phyloP scores from a whole-genome alignment of 129 eudicot genomes.

The Kitagawia praeruptora region DNA sequence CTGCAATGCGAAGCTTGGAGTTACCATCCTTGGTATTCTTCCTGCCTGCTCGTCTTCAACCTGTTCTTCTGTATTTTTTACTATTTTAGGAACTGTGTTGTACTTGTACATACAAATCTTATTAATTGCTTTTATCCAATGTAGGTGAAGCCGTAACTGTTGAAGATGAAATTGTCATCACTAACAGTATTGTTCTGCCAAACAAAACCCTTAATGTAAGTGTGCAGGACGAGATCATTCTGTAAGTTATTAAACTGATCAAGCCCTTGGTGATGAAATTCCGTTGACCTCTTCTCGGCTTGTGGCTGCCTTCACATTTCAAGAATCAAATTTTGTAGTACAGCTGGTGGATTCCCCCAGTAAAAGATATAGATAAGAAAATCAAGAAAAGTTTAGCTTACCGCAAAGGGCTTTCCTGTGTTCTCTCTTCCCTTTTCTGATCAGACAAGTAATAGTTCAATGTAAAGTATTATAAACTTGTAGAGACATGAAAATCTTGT shows the following conservation, averaged over 20 bases:
- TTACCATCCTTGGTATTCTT: slow-evolving; percentile 72
- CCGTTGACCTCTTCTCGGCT: not conserved
- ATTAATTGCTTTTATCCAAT: slow-evolving; percentile 11
- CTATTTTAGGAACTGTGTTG: not conserved
- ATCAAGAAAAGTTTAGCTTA: not conserved
- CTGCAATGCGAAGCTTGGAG: slow-evolving; percentile 76
- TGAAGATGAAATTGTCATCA: slow-evolving; percentile 94
- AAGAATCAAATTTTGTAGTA: not conserved
- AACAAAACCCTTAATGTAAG: slow-evolving; percentile 76
- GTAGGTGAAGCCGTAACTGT: slow-evolving; percentile 86
- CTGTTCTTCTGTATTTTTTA: not conserved
- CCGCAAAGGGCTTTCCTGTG: not conserved
- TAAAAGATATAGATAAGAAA: not conserved
- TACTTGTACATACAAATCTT: not conserved
- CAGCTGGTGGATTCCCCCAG: not conserved
- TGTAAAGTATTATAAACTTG: not conserved
- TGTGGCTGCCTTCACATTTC: not conserved
- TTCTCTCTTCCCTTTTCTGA: not conserved
- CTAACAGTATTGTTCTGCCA: slow-evolving; percentile 83
- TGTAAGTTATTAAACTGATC: slow-evolving; percentile 18
- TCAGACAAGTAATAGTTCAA: not conserved
- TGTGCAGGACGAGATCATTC: slow-evolving; percentile 87
- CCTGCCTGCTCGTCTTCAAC: not conserved
- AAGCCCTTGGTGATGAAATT: not conserved
- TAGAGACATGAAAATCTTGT: not conserved